These are phyloP conservation scores for Rasamsonia emersonii DNA, from an alignment of 2,329 filamentous ascomycete genomes.

Conservation along the genomic window DNA sequence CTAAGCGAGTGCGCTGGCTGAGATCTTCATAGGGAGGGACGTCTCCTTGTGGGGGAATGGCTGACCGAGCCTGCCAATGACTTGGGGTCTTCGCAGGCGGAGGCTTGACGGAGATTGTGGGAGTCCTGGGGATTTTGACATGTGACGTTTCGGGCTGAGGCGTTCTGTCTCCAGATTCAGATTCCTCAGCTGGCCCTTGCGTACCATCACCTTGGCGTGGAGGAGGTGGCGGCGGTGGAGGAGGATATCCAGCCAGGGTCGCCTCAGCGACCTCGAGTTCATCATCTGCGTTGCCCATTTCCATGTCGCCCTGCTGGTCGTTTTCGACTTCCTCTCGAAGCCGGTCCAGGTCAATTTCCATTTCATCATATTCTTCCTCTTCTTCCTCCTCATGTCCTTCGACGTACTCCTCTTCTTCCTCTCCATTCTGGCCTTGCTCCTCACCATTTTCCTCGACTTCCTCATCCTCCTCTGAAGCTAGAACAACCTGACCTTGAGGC, in stretches of 20 bases:
- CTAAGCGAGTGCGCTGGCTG: conserved; percentile 78
- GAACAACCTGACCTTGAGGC: conserved; percentile 31
- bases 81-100: conserved; percentile 46
- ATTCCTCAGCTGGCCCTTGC: conserved; percentile 11
- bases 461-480: conserved; percentile 42
- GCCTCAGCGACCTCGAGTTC: conserved; percentile 68
- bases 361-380: conserved; percentile 25
- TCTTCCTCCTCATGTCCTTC: conserved; percentile 13
- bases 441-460: conserved; percentile 26
- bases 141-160: conserved; percentile 16
- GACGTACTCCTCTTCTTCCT: conserved; percentile 37
- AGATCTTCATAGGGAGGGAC: conserved; percentile 74
- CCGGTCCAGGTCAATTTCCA: conserved; percentile 17
- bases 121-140: conserved; percentile 73
- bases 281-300: conserved; percentile 49
- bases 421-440: conserved; percentile 26
- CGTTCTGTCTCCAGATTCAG: conserved; percentile 9
- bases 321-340: conserved; percentile 19
- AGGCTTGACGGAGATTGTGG: conserved; percentile 42
- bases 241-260: conserved; percentile 66
- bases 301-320: conserved; percentile 39
- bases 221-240: conserved; percentile 53
- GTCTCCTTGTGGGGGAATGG: conserved; percentile 55
- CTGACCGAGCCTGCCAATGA: conserved; percentile 81
- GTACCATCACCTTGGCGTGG: conserved; percentile 11